These are phyloP conservation scores for Hypsizygus marmoreus DNA, from an alignment of 768 basidiomycete genomes.

Conservation along the genomic window DNA sequence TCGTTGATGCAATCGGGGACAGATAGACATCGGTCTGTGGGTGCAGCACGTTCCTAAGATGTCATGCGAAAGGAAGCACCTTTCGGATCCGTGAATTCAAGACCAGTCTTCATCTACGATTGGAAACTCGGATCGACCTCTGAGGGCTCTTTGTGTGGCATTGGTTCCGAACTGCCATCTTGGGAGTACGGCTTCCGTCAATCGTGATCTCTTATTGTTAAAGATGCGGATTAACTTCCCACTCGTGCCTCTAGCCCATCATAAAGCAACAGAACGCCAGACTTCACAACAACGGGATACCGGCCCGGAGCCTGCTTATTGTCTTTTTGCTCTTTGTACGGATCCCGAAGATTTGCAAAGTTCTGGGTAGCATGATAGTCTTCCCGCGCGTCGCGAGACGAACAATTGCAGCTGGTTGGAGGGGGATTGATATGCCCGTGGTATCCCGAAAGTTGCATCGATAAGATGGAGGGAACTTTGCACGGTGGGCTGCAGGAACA, in stretches of 20 bases:
- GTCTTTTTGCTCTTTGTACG: background rate
- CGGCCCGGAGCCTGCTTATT: constrained; percentile 5
- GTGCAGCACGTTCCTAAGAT: background rate
- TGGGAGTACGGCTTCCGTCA: background rate
- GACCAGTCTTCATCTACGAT: no score
- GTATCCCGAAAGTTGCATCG: no score
- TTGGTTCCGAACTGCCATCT: background rate
- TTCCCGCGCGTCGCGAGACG: background rate
- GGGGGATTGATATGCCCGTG: background rate
- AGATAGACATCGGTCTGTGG: background rate
- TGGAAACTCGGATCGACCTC: background rate
- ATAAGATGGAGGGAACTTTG: no score
- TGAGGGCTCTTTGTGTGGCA: constrained; percentile 1
- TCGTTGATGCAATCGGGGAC: no score
- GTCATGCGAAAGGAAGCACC: background rate
- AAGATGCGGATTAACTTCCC: background rate
- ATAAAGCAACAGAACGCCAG: no score
- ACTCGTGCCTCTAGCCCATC: no score
- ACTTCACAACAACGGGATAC: background rate
- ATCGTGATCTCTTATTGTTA: constrained; percentile 3
- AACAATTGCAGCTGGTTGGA: constrained; percentile 5
- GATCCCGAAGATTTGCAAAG: background rate
- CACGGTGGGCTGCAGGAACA: no score
- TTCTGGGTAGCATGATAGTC: background rate
- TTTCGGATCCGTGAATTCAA: no score